Percentiles rank a stretch among this genome's conserved stretches.
Evolutionary conservation across 768 basidiomycete species (phyloP).

Genomic region (Leccinum truebloodii): DNA sequence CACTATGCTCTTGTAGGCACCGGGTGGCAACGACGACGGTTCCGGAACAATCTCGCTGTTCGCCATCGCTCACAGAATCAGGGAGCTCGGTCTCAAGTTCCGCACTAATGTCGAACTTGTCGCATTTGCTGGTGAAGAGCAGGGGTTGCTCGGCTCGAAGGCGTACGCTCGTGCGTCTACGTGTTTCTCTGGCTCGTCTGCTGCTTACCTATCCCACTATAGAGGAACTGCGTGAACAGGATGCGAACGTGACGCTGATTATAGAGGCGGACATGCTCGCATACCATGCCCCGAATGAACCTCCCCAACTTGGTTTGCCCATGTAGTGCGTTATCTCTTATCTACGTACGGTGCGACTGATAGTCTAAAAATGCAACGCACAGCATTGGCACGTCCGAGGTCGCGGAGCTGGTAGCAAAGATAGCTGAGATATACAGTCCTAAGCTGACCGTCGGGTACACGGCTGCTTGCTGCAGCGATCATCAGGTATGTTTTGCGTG

Average conservation of each 20-base stretch:
- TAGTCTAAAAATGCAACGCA: too few species aligned
- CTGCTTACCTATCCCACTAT: neutral
- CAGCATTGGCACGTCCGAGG: slow-evolving; percentile 81
- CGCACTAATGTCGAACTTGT: slow-evolving; percentile 76
- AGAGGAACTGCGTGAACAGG: slow-evolving; percentile 59
- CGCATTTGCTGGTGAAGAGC: slow-evolving; percentile 90
- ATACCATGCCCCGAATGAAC: slow-evolving; percentile 78
- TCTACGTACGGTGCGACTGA: neutral
- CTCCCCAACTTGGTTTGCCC: slow-evolving; percentile 81
- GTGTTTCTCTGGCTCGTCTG: neutral
- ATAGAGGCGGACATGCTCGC: slow-evolving; percentile 93
- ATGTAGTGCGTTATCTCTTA: slow-evolving; percentile 47
- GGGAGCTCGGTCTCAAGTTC: slow-evolving; percentile 65
- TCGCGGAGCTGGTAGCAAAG: slow-evolving; percentile 71
- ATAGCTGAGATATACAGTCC: slow-evolving; percentile 80
- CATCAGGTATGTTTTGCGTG: slow-evolving; percentile 58
- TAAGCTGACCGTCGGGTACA: slow-evolving; percentile 69
- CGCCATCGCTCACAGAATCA: slow-evolving; percentile 76
- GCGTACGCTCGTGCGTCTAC: slow-evolving; percentile 74
- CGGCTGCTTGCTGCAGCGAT: slow-evolving; percentile 87
- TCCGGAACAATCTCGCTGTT: slow-evolving; percentile 72
- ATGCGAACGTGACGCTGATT: slow-evolving; percentile 77
- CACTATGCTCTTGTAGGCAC: slow-evolving; percentile 21
- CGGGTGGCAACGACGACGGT: slow-evolving; percentile 66
- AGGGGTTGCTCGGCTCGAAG: slow-evolving; percentile 77